Conservation (phyloP, 2,329 filamentous ascomycete genomes). For the Apiospora aurea region DNA sequence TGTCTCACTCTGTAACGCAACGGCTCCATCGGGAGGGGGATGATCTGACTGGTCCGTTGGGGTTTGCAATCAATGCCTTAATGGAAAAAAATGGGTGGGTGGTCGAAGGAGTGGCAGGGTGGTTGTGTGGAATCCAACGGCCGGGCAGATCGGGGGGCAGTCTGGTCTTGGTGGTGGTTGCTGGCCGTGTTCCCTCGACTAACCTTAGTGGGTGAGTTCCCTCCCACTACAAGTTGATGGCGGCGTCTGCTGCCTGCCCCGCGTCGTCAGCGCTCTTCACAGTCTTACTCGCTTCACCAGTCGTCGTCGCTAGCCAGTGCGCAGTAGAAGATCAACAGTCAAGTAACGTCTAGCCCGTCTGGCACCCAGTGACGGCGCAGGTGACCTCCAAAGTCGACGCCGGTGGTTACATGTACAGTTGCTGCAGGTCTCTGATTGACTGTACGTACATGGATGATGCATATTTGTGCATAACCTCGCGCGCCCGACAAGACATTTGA, state of each 20-base stretch:
- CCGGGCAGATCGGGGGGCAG: not conserved
- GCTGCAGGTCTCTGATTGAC: conserved; percentile 18
- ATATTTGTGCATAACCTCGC: conserved; percentile 20
- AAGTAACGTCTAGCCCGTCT: not conserved
- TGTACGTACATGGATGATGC: conserved; percentile 18
- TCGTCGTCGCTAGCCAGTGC: no score
- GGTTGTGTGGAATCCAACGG: conserved; percentile 1
- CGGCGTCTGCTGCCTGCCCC: not conserved
- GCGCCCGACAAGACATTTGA: not conserved
- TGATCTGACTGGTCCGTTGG: conserved; percentile 10
- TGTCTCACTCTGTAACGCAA: conserved; percentile 17
- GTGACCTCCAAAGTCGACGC: not conserved
- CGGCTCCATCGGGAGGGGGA: conserved; percentile 4
- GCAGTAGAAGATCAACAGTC: not conserved
- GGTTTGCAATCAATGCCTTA: conserved; percentile 14
- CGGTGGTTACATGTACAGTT: conserved; percentile 20
- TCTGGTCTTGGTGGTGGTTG: no score
- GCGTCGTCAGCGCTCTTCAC: not conserved
- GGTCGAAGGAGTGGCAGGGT: not conserved
- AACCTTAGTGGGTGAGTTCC: not conserved
- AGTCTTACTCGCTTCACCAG: not conserved
- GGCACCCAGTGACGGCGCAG: not conserved
- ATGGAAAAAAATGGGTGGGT: not conserved
- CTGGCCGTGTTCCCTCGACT: not conserved
- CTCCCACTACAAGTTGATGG: not conserved